phyloP scores from a whole-genome alignment of 2,329 filamentous ascomycete genomes.

The Lizonia empirigonia region DNA sequence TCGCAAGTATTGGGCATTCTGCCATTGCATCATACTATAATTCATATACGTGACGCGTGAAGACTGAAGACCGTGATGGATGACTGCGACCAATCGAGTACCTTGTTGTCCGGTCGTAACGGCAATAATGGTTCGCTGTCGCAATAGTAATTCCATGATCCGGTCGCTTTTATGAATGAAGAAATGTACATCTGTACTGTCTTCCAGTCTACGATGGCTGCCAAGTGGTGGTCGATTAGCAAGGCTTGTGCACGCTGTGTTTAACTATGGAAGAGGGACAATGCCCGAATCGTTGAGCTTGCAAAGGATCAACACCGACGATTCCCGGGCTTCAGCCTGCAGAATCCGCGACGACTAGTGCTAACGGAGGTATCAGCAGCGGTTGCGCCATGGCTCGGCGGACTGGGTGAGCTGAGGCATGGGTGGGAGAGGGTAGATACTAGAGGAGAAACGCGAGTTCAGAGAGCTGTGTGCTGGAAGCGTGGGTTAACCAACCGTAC shows the following conservation, averaged over 20 bases:
- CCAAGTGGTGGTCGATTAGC: background rate
- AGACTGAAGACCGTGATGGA: conserved; percentile 37
- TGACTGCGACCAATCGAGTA: conserved; percentile 25
- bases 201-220: background rate
- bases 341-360: conserved; percentile 3
- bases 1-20: background rate
- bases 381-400: conserved; percentile 10
- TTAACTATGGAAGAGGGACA: background rate
- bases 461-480: background rate
- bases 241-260: background rate
- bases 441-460: too few species aligned
- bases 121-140: background rate
- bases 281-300: background rate
- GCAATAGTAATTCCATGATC: background rate
- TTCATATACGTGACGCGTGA: conserved; percentile 11
- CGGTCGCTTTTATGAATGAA: background rate
- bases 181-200: background rate
- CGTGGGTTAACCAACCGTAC: background rate
- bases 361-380: background rate
- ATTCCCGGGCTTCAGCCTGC: background rate
- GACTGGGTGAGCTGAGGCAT: background rate
- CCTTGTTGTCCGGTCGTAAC: conserved; percentile 31
- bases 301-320: background rate
- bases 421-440: background rate
- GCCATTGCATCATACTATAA: conserved; percentile 4